Conservation (phyloP, 352 stramenopile species). For the Phytopythium sindhum region DNA sequence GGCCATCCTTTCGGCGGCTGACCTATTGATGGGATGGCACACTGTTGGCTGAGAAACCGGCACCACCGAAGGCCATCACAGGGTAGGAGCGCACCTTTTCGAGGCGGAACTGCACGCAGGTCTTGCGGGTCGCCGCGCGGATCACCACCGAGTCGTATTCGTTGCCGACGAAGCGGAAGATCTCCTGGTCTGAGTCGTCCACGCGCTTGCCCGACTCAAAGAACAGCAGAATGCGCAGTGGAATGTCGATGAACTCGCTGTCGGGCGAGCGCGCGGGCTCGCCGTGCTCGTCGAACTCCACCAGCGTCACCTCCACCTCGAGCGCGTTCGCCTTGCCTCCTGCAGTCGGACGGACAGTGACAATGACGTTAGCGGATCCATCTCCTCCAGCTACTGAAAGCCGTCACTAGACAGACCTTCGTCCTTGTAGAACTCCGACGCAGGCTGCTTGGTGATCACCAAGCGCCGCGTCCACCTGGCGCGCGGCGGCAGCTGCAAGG, state of each 20-base stretch:
- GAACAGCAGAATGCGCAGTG: conserved; percentile 73
- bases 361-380: background rate
- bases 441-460: conserved; percentile 83
- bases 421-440: conserved; percentile 87
- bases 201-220: conserved; percentile 86
- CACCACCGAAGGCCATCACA: background rate
- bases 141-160: conserved; percentile 86
- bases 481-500: conserved; percentile 23
- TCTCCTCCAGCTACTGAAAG: background rate
- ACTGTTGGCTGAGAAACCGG: background rate
- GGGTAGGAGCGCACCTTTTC: conserved; percentile 47
- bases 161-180: conserved; percentile 84
- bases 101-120: conserved; percentile 74
- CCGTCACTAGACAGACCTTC: conserved; percentile 36
- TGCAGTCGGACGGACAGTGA: conserved; percentile 8
- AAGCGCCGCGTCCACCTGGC: conserved; percentile 63
- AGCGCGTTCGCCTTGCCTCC: conserved; percentile 78
- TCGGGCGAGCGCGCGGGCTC: conserved; percentile 60
- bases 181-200: conserved; percentile 81
- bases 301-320: conserved; percentile 73
- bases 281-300: conserved; percentile 75
- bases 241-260: conserved; percentile 78
- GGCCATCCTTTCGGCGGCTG: conserved; percentile 78
- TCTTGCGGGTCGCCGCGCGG: conserved; percentile 49
- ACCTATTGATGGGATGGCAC: conserved; percentile 21